A percentile compares a stretch with the other conserved stretches of the same genome.
Evolutionary conservation across 352 stramenopile genomes (phyloP).

Genomic region (Salisapilia sapeloensis): DNA sequence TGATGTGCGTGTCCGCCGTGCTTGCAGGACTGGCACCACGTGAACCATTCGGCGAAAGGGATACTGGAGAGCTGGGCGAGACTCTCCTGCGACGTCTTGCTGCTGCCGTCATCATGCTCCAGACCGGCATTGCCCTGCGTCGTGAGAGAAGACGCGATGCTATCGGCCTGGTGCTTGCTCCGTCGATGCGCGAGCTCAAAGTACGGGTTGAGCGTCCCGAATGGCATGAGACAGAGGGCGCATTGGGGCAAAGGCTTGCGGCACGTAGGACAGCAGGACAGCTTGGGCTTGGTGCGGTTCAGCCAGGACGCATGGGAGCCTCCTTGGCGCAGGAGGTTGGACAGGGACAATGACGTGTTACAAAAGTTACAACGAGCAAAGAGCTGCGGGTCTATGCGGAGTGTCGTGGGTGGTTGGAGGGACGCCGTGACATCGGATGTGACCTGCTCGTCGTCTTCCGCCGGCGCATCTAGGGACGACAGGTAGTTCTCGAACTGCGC

Average conservation of each 20-base stretch:
- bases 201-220: constrained; percentile 91
- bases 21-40: constrained; percentile 87
- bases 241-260: constrained; percentile 88
- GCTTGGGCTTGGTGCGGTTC: constrained; percentile 78
- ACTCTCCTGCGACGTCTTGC: constrained; percentile 61
- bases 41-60: constrained; percentile 92
- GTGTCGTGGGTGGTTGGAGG: constrained; percentile 19
- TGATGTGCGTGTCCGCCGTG: constrained; percentile 87
- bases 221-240: constrained; percentile 84
- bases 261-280: constrained; percentile 83
- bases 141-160: constrained; percentile 17
- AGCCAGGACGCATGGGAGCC: constrained; percentile 83
- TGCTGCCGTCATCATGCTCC: constrained; percentile 27
- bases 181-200: constrained; percentile 84
- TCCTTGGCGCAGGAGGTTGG: constrained; percentile 71
- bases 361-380: constrained; percentile 93
- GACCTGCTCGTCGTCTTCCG: constrained; percentile 22
- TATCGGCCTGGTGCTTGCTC: constrained; percentile 38
- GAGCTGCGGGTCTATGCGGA: constrained; percentile 68
- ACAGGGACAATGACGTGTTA: constrained; percentile 80
- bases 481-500: constrained; percentile 79
- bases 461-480: constrained; percentile 51
- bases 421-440: constrained; percentile 27
- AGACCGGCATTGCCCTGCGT: constrained; percentile 11
- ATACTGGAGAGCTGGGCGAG: constrained; percentile 83